Evolutionary conservation across 1,139 yeast genomes (phyloP), one percentile per base, ranked within the genome.

Genomic region (Kodamaea derodonti): DNA sequence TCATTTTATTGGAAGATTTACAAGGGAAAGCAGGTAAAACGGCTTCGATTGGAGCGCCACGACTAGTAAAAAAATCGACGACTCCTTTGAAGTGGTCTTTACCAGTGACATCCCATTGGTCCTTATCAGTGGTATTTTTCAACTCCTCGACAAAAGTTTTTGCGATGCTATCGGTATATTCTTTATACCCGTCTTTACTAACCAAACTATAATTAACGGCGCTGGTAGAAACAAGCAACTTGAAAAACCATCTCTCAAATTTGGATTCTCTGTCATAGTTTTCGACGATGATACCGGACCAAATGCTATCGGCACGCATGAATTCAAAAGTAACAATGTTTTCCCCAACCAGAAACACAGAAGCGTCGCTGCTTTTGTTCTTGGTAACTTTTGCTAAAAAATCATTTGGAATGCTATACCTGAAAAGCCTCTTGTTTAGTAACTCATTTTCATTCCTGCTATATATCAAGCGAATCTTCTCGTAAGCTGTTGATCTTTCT

Each of bases 21-120:
- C 83, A 77, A 3, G 84, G 84, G 43, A 78, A 78, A 1, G 83
- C 84, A 3, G 84, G 84, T 34, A 78, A 56, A 7, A 76, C 79
- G 8, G 79, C 76, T 51, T 76, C 79, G 38, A 78, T 62, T 27
- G 65, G 63, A 22, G 65, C 43, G 38, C 63, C 58, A 44, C 76
- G 62, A 29, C 69, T 60, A 11, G 78, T 74, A 48, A 72, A 78
- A 47, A 70, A 74, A 28, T 60, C 60, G 18, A 72, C 66, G 33
- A 60, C 64, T 24, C 58, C 47, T 14, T 60, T 52, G 43, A 76
- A 75, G 40, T 61, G 58, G 0, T 48, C 57, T 30, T 62, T 58
- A 3, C 82, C 81, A 4, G 63, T 64, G 8, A 45, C 42, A 10
- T 58, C 58, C 83, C 83, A 77, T 47, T 68, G 55, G 44, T 78